Conservation (phyloP, 345 rosid species). For the Punica granatum region DNA sequence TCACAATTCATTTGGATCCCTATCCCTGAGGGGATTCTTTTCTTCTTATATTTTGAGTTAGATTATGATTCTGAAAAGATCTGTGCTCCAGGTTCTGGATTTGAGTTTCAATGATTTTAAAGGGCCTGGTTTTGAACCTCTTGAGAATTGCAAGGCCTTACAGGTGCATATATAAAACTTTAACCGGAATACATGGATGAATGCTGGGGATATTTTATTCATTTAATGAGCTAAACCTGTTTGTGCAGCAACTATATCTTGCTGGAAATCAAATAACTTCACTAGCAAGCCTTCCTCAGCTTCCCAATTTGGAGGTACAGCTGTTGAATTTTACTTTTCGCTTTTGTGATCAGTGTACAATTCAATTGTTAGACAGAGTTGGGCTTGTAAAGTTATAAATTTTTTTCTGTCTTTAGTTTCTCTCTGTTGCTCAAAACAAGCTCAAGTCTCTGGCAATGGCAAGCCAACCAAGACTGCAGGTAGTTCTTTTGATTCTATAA, state of each 20-base stretch:
- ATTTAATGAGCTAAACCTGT: slow-evolving; percentile 19
- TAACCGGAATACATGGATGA: not conserved
- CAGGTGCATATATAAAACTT: slow-evolving; percentile 51
- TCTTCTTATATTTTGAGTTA: not conserved
- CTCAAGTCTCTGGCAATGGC: slow-evolving; percentile 94
- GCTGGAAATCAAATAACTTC: slow-evolving; percentile 98
- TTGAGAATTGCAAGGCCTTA: slow-evolving; percentile 77
- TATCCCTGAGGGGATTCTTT: not conserved
- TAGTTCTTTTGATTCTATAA: slow-evolving; percentile 20
- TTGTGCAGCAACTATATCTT: slow-evolving; percentile 86
- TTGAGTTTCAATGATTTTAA: slow-evolving; percentile 98
- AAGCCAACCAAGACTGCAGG: slow-evolving; percentile 98
- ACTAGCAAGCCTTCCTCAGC: slow-evolving; percentile 86
- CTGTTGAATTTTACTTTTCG: slow-evolving; percentile 6
- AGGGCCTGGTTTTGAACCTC: slow-evolving; percentile 99
- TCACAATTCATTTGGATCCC: not conserved
- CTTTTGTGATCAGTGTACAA: slow-evolving; percentile 1
- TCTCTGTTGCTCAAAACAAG: slow-evolving; percentile 96
- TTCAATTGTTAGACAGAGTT: not conserved
- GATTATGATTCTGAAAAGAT: slow-evolving; percentile 8
- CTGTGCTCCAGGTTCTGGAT: slow-evolving; percentile 72
- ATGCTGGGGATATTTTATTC: slow-evolving; percentile 1
- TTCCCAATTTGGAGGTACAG: slow-evolving; percentile 91
- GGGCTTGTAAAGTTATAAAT: not conserved
- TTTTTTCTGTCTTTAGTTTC: slow-evolving; percentile 47